These are phyloP conservation scores for Ganoderma lingzhi DNA, from an alignment of 1,284 basidiomycete species.

Conservation along the genomic window DNA sequence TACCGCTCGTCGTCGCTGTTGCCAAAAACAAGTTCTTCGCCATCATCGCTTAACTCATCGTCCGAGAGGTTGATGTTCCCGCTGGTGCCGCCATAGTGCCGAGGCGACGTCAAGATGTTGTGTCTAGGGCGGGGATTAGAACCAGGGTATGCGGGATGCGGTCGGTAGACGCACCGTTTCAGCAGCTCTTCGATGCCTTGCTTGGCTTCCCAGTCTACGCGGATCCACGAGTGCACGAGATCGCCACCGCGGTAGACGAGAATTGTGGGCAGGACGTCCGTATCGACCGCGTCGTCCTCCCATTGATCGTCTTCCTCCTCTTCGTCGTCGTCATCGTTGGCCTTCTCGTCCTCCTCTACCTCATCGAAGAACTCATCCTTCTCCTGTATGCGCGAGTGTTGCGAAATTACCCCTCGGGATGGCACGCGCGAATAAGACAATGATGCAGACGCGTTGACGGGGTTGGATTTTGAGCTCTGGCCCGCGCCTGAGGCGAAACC, in stretches of 20 bases:
- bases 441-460: constrained; percentile 21
- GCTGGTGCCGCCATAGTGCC: constrained; percentile 33
- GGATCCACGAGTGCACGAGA: constrained; percentile 83
- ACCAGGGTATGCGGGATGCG: neutral
- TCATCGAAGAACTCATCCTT: constrained; percentile 46
- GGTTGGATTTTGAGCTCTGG: constrained; percentile 20
- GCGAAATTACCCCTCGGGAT: constrained; percentile 15
- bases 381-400: constrained; percentile 27
- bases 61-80: constrained; percentile 51
- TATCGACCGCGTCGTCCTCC: constrained; percentile 69
- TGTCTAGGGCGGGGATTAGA: constrained; percentile 44
- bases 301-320: constrained; percentile 46
- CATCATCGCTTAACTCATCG: constrained; percentile 45
- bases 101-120: constrained; percentile 50
- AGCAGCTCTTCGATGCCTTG: constrained; percentile 75
- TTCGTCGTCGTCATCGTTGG: constrained; percentile 44
- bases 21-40: constrained; percentile 41
- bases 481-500: constrained; percentile 64
- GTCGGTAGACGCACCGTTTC: constrained; percentile 51
- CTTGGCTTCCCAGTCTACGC: constrained; percentile 84
- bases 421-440: neutral
- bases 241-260: constrained; percentile 86
- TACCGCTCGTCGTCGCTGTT: constrained; percentile 41
- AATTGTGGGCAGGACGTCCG: constrained; percentile 85
- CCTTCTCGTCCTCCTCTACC: constrained; percentile 52